A percentile compares a stretch with the other conserved stretches of the same genome.
Conservation (phyloP, 768 basidiomycete species). For the Russula sp. region DNA sequence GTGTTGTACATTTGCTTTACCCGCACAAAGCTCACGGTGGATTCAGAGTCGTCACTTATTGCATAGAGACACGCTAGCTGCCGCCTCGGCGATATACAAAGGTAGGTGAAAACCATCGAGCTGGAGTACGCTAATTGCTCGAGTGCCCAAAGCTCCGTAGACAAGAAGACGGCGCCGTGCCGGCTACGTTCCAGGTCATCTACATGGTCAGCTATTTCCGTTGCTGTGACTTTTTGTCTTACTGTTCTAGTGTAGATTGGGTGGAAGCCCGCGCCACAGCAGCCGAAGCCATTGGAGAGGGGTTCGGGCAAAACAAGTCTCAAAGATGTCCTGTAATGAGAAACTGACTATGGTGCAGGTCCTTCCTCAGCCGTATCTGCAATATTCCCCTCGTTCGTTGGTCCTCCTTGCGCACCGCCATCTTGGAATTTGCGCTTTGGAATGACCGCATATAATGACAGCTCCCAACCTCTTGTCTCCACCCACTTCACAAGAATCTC, state of each 20-base stretch:
- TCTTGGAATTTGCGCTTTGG: slow-evolving; percentile 82
- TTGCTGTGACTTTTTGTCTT: background rate
- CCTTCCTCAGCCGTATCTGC: slow-evolving; percentile 25
- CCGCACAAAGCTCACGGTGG: background rate
- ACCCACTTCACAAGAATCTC: slow-evolving; percentile 90
- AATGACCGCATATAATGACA: slow-evolving; percentile 82
- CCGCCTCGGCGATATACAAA: slow-evolving; percentile 91
- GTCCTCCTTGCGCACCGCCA: slow-evolving; percentile 32
- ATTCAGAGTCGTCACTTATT: slow-evolving; percentile 53
- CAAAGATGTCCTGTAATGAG: slow-evolving; percentile 48
- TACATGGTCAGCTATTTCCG: slow-evolving; percentile 61
- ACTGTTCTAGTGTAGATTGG: slow-evolving; percentile 50
- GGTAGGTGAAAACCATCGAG: slow-evolving; percentile 40
- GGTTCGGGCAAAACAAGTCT: slow-evolving; percentile 57
- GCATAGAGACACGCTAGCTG: slow-evolving; percentile 81
- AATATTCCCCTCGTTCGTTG: slow-evolving; percentile 25
- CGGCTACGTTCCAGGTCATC: slow-evolving; percentile 95
- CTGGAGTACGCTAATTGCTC: background rate
- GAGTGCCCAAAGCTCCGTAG: slow-evolving; percentile 67
- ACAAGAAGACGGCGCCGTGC: slow-evolving; percentile 72
- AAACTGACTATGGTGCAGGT: background rate
- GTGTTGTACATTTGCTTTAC: slow-evolving; percentile 21
- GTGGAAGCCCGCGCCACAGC: slow-evolving; percentile 68
- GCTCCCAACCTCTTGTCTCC: slow-evolving; percentile 77
- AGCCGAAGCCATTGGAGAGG: slow-evolving; percentile 60